A percentile compares a stretch with the other conserved stretches of the same genome.
phyloP scores from a whole-genome alignment of 768 basidiomycete species.

The Russula brevipes region DNA sequence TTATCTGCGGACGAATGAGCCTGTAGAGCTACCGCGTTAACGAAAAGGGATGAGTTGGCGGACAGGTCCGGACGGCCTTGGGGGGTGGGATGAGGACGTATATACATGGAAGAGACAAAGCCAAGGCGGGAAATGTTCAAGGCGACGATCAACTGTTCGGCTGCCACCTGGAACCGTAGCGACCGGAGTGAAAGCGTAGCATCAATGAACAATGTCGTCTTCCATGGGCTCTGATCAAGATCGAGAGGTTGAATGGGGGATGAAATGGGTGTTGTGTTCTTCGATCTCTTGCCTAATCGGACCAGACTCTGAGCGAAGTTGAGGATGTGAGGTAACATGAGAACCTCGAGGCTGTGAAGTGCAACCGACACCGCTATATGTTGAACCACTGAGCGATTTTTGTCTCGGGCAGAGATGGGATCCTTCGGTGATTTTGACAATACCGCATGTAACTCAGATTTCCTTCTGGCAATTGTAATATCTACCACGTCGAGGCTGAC shows the following conservation, averaged over 20 bases:
- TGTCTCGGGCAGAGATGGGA: constrained; percentile 10
- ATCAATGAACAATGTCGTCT: constrained; percentile 32
- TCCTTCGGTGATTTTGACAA: constrained; percentile 21
- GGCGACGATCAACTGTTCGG: constrained; percentile 65
- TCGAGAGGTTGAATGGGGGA: neutral
- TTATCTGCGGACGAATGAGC: constrained; percentile 49
- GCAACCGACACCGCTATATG: constrained; percentile 19
- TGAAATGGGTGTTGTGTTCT: neutral
- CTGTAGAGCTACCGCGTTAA: constrained; percentile 51
- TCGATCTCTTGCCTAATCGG: constrained; percentile 7
- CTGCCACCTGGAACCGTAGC: constrained; percentile 56
- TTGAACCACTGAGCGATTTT: constrained; percentile 12
- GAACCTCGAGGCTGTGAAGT: constrained; percentile 16
- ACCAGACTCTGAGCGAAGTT: constrained; percentile 20
- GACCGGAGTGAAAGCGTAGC: constrained; percentile 40
- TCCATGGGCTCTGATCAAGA: neutral
- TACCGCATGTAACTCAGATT: constrained; percentile 10
- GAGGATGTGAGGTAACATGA: constrained; percentile 25
- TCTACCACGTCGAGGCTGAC: constrained; percentile 6
- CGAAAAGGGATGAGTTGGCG: constrained; percentile 43
- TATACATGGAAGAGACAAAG: constrained; percentile 32
- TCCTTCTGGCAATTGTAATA: constrained; percentile 3
- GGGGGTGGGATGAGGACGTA: constrained; percentile 29
- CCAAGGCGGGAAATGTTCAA: constrained; percentile 43
- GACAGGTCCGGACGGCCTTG: constrained; percentile 36